phyloP scores from a whole-genome alignment of 768 basidiomycete genomes.

The Boletus edulis region DNA sequence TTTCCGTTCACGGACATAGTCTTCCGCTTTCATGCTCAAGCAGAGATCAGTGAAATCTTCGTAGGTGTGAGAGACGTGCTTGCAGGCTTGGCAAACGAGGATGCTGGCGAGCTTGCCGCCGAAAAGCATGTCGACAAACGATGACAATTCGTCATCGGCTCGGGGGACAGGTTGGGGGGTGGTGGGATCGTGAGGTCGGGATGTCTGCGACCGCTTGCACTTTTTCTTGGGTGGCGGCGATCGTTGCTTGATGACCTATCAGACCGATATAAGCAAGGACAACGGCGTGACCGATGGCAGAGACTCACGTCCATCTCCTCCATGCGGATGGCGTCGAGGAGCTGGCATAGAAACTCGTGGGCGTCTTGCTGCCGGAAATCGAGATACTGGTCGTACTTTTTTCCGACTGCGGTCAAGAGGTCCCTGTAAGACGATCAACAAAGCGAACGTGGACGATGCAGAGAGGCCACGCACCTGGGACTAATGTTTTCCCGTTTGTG shows the following conservation, averaged over 20 bases:
- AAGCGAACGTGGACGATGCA: not conserved
- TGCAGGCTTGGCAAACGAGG: conserved; percentile 93
- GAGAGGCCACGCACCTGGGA: conserved; percentile 53
- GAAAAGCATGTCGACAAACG: conserved; percentile 89
- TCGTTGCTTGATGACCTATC: conserved; percentile 78
- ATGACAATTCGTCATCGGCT: conserved; percentile 46
- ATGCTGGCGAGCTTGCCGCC: conserved; percentile 87
- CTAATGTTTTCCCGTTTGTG: conserved; percentile 53
- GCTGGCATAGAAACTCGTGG: conserved; percentile 87
- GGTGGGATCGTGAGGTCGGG: not conserved
- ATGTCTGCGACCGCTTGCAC: conserved; percentile 20
- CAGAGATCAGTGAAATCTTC: conserved; percentile 96
- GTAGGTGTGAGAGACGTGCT: conserved; percentile 72
- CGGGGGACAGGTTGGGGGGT: not conserved
- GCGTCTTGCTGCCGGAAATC: conserved; percentile 97
- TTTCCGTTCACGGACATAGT: conserved; percentile 69
- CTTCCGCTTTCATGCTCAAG: conserved; percentile 81
- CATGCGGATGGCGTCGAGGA: conserved; percentile 92
- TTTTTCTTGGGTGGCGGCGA: conserved; percentile 42
- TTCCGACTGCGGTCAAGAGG: conserved; percentile 64
- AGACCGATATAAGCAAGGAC: not conserved
- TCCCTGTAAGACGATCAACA: conserved; percentile 37
- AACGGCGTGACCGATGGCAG: not conserved
- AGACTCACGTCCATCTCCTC: conserved; percentile 82
- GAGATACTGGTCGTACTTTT: conserved; percentile 91